Conservation (phyloP, 1,284 basidiomycete species). For the Ustilago bromivora region DNA sequence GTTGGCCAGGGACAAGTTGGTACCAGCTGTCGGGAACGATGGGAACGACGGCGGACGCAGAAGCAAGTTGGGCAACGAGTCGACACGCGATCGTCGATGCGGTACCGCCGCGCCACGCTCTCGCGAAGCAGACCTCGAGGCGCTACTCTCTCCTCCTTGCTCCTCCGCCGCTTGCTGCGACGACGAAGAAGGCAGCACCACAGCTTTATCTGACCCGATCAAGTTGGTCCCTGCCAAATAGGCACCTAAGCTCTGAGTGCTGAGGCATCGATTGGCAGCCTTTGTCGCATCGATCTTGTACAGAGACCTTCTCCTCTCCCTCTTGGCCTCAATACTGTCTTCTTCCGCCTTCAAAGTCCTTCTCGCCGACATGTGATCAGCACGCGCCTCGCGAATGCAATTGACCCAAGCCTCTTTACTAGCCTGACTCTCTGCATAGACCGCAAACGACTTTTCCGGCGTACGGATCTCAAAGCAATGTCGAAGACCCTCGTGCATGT, state of each 20-base stretch:
- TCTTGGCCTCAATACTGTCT: slow-evolving; percentile 59
- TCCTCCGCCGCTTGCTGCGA: slow-evolving; percentile 6
- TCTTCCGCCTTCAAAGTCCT: slow-evolving; percentile 62
- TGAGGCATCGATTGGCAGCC: slow-evolving; percentile 29
- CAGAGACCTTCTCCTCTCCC: slow-evolving; percentile 44
- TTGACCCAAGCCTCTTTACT: slow-evolving; percentile 61
- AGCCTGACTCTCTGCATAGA: slow-evolving; percentile 60
- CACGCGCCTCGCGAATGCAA: slow-evolving; percentile 63
- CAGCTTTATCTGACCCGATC: slow-evolving; percentile 33
- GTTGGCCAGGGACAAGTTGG: slow-evolving; percentile 38
- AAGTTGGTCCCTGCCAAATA: slow-evolving; percentile 38
- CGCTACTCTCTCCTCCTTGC: slow-evolving; percentile 16
- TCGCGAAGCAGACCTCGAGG: slow-evolving; percentile 11
- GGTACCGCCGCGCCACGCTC: slow-evolving; percentile 14
- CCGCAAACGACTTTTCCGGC: slow-evolving; percentile 67
- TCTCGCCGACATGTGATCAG: slow-evolving; percentile 60
- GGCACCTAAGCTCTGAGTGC: slow-evolving; percentile 53
- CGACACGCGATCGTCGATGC: slow-evolving; percentile 32
- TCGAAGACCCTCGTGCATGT: slow-evolving; percentile 35
- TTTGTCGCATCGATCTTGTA: slow-evolving; percentile 42
- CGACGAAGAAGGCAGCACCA: not conserved
- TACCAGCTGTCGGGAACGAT: slow-evolving; percentile 27
- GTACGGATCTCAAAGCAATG: slow-evolving; percentile 67
- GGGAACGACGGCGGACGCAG: slow-evolving; percentile 50
- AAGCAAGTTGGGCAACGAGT: slow-evolving; percentile 45